A percentile compares a stretch with the other conserved stretches of the same genome.
Evolutionary conservation across 1,139 yeast species (phyloP).

Genomic region (Meyerozyma sp.): DNA sequence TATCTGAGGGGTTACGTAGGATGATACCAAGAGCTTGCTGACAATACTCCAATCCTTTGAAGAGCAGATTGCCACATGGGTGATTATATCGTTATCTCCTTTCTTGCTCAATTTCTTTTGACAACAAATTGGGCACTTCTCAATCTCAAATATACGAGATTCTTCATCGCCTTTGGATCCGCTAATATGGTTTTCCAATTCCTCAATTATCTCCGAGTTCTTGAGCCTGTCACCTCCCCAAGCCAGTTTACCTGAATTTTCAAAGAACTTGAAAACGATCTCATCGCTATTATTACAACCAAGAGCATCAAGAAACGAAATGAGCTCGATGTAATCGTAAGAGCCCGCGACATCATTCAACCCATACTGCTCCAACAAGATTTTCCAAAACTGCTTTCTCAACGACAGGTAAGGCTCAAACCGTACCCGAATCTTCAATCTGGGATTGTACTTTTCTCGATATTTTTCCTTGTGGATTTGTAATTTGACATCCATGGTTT

Average conservation of each 20-base stretch:
- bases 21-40: slow-evolving; percentile 57
- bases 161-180: slow-evolving; percentile 14
- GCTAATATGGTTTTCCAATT: slow-evolving; percentile 37
- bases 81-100: slow-evolving; percentile 63
- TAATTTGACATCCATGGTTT: slow-evolving; percentile 36
- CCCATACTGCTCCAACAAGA: slow-evolving; percentile 53
- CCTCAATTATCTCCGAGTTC: slow-evolving; percentile 52
- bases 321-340: slow-evolving; percentile 52
- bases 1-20: slow-evolving; percentile 73
- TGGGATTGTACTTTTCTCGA: slow-evolving; percentile 44
- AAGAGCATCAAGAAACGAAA: slow-evolving; percentile 54
- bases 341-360: slow-evolving; percentile 26
- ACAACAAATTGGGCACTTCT: slow-evolving; percentile 73
- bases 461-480: slow-evolving; percentile 25
- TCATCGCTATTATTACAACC: slow-evolving; percentile 54
- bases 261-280: slow-evolving; percentile 42
- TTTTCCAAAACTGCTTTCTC: slow-evolving; percentile 67
- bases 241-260: slow-evolving; percentile 33
- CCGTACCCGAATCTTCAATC: slow-evolving; percentile 53
- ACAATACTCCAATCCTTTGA: slow-evolving; percentile 73
- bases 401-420: slow-evolving; percentile 65
- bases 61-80: slow-evolving; percentile 86
- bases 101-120: slow-evolving; percentile 53
- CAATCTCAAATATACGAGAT: slow-evolving; percentile 51
- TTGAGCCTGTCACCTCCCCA: slow-evolving; percentile 56